Percentiles rank a stretch among this genome's conserved stretches.
These are phyloP conservation scores for Whalleya microplaca DNA, from an alignment of 2,329 filamentous ascomycete species.

Conservation along the genomic window DNA sequence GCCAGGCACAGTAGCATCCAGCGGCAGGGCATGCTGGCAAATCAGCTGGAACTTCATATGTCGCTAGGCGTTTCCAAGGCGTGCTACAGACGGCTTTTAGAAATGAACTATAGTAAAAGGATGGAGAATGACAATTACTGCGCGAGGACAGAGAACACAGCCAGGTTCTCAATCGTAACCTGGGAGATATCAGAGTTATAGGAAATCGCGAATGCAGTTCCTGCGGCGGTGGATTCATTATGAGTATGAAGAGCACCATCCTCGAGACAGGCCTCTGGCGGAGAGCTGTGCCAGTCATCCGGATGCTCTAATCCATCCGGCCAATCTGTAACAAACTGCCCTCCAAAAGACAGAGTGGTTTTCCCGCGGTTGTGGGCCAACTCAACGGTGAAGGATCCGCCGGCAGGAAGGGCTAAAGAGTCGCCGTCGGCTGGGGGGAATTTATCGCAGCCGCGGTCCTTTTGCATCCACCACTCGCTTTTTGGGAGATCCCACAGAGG, in stretches of 20 bases:
- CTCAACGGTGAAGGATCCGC: constrained; percentile 52
- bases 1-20: constrained; percentile 28
- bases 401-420: constrained; percentile 52
- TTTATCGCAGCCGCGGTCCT: constrained; percentile 49
- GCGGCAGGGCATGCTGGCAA: constrained; percentile 20
- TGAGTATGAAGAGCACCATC: constrained; percentile 52
- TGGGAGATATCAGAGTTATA: constrained; percentile 50
- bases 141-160: constrained; percentile 51
- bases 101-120: neutral
- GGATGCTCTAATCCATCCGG: constrained; percentile 50
- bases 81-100: constrained; percentile 6
- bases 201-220: constrained; percentile 54
- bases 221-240: constrained; percentile 47
- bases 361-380: constrained; percentile 54
- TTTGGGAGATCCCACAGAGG: constrained; percentile 50
- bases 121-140: constrained; percentile 37
- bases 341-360: constrained; percentile 50
- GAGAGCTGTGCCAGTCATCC: constrained; percentile 48
- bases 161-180: constrained; percentile 55
- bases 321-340: constrained; percentile 45
- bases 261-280: constrained; percentile 34
- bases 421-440: constrained; percentile 30
- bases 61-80: constrained; percentile 24
- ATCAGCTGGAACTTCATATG: constrained; percentile 21
- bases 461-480: constrained; percentile 55